These are phyloP conservation scores for Gossypioides kirkii DNA, from an alignment of 345 rosid genomes.

Conservation along the genomic window DNA sequence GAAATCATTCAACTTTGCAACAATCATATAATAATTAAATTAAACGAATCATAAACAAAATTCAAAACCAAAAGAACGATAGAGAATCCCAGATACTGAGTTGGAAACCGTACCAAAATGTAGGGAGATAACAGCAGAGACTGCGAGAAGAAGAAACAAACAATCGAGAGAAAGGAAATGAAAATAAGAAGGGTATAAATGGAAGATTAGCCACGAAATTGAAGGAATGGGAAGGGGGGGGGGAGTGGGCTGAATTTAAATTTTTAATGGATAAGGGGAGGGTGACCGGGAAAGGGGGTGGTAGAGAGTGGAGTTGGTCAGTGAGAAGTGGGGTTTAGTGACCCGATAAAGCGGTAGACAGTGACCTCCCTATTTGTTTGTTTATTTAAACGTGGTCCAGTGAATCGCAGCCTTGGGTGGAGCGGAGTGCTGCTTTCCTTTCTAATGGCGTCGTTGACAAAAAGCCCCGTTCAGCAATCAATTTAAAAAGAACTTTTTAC, in stretches of 20 bases:
- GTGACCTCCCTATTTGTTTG: neutral
- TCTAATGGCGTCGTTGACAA: neutral
- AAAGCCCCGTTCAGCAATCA: too few relatives aligned
- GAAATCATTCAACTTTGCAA: neutral
- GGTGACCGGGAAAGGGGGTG: constrained; percentile 15
- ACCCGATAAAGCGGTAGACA: constrained; percentile 41
- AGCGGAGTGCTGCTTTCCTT: neutral
- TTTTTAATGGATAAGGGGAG: neutral
- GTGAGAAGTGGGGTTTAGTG: constrained; percentile 23
- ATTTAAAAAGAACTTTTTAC: too few relatives aligned
- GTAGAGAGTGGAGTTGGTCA: constrained; percentile 14
- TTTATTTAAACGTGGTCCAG: neutral
- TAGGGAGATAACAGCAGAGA: neutral
- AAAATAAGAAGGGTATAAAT: neutral
- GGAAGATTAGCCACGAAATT: neutral
- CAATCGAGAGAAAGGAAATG: neutral
- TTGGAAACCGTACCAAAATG: neutral
- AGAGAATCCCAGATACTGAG: neutral
- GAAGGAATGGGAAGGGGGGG: neutral
- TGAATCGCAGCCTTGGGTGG: neutral
- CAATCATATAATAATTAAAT: neutral
- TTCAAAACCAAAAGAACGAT: neutral
- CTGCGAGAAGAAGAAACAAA: neutral
- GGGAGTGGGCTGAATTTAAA: neutral
- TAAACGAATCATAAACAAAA: neutral